Evolutionary conservation across 129 eudicot species (phyloP), one percentile per base, ranked within the genome.

Genomic region (Arctium lappa): DNA sequence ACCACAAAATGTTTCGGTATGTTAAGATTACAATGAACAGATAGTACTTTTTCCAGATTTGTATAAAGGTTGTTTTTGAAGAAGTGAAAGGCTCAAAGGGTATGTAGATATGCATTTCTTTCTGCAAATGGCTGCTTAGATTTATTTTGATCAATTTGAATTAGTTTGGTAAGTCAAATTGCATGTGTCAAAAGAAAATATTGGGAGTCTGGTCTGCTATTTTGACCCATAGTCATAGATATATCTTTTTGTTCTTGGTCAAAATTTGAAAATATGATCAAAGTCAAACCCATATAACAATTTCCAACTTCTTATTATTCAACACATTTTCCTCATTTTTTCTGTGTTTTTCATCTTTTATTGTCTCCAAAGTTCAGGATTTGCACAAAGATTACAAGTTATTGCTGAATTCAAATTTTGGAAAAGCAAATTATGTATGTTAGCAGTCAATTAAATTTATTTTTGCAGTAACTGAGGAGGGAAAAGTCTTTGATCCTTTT

Each of bases 161-260:
- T 73, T 84, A 84, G 27, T 84, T 84, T 72, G 74, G 74, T 5
- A 84, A 42, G 83, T 84, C 79, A 84, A 78, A 44, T n/a, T 56
- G 53, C 79, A 44, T 27, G 81, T 36, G 56, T 69, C n/a, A 83
- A 77, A 16, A 27, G 16, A 29, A 48, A 69, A 13, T 48, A 31
- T 18, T 76, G 4, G 3, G 70, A 13, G 38, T 78, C 12, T 84
- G 18, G 79, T 56, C 73, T 60, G 46, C 53, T 50, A 9, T 79
- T 22, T 22, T 73, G 79, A 70, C 74, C 62, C 60, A 80, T 72
- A 36, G 0, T 16, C 30, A n/a, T 63, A 63, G 10, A 22, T 27
- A 66, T 8, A 27, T 66, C 34, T 66, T 29, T 68, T 42, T 22
- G 42, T 31, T 60, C 18, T 62, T 62, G 83, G 87, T 78, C 83